Evolutionary conservation across 495 filamentous ascomycete species (phyloP), one percentile per base, ranked within the genome.

Genomic region (Saxophila tyrrhenica): DNA sequence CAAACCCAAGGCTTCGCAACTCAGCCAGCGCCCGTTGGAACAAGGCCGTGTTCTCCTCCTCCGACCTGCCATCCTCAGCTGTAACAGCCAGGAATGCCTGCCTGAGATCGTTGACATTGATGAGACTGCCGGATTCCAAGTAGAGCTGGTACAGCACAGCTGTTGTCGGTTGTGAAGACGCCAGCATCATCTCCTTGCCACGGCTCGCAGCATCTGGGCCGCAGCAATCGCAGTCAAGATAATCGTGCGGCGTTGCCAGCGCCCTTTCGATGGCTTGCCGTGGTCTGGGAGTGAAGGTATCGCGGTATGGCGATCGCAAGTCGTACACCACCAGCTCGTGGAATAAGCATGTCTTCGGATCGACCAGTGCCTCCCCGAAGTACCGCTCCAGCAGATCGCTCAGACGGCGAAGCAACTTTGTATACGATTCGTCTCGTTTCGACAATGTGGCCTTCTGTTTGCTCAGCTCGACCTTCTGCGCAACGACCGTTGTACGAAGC

Each of bases 51-150:
- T 56, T 64, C 25, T 49, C 56, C 38, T 74, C 71, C 19, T 73
- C 70, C 7, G 77, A 70, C 1, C 71, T 71, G 13, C 78, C 72
- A 3, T 84, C 83, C 9, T 78, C 79, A 29, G 82, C 81, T 42
- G 90, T 73, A 9, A 94, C 79, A 3, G 80, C 81, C 55, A 81
- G 77, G 65, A 94, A 97, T 1, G 92, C 88, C 21, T 84, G 79
- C 88, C 87, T 95, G 21, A 98, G 67, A 68, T 98, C 92, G 42
- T 81, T 81, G 5, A 86, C 80, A 65, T 98, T 98, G 62, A 98
- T 82, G 45, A 95, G 68, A 5, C 83, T 76, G 3, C 91, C 91
- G 0, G 89, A 86, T 70, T 97, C 91, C 17, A 90, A 77, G 66
- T 94, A 96, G 24, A 96, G 71, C 54, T 94, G 87, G 70, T 95